These are phyloP conservation scores for Ceriops zippeliana DNA, from an alignment of 345 rosid genomes.

Conservation along the genomic window DNA sequence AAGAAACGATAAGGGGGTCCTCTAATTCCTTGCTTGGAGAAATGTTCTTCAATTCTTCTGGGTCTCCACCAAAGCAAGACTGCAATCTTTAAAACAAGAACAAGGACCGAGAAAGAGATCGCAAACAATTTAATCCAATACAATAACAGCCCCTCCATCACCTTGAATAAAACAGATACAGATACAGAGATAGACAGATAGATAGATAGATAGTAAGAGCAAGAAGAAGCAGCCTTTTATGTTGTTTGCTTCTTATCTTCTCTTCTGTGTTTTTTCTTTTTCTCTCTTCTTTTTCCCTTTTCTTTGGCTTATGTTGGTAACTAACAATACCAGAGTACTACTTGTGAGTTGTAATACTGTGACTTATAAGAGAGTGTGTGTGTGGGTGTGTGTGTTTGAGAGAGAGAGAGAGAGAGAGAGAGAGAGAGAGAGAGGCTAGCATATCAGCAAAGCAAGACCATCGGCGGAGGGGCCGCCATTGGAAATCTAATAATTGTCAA, in stretches of 20 bases:
- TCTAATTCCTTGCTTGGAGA: conserved; percentile 89
- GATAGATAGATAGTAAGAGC: neutral
- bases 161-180: neutral
- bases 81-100: conserved; percentile 42
- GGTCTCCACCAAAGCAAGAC: conserved; percentile 91
- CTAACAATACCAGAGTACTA: neutral
- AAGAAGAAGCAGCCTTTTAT: neutral
- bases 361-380: no score
- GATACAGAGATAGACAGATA: conserved; percentile 8
- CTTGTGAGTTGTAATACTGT: conserved; percentile 12
- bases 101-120: conserved; percentile 30
- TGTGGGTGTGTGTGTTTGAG: no score
- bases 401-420: neutral
- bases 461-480: conserved; percentile 99
- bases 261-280: neutral
- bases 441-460: conserved; percentile 45
- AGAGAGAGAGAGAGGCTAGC: conserved; percentile 4
- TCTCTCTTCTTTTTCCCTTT: conserved; percentile 21
- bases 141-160: conserved; percentile 14
- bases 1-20: conserved; percentile 98
- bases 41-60: conserved; percentile 82
- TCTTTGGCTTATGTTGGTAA: conserved; percentile 42
- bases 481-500: conserved; percentile 81
- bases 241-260: neutral
- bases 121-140: conserved; percentile 48